Percentiles rank a stretch among this genome's conserved stretches.
Evolutionary conservation across 2,329 filamentous ascomycete species (phyloP).

Genomic region (Aspergillus nomiae): DNA sequence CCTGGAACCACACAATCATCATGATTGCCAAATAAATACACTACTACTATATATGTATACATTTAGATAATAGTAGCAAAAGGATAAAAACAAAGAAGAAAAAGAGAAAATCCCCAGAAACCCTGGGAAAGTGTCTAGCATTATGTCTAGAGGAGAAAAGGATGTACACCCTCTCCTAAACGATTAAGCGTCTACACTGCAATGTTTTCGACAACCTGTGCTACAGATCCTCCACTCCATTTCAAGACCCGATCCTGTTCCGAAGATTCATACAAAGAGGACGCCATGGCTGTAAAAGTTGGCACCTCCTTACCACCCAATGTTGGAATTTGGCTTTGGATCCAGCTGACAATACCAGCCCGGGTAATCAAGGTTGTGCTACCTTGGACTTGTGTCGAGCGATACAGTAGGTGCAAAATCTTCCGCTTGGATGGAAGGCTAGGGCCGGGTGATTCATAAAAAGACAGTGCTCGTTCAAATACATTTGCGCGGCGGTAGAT

Average conservation of each 20-base stretch:
- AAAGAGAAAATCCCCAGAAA: not conserved
- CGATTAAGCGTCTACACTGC: slow-evolving; percentile 14
- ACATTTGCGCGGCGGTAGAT: slow-evolving; percentile 60
- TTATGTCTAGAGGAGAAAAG: not conserved
- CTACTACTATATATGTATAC: too few relatives aligned
- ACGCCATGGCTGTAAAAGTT: slow-evolving; percentile 58
- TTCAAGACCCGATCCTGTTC: slow-evolving; percentile 64
- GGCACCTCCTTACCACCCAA: slow-evolving; percentile 46
- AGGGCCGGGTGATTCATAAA: slow-evolving; percentile 69
- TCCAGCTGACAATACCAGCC: slow-evolving; percentile 73
- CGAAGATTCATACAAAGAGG: slow-evolving; percentile 64
- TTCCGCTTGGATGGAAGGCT: slow-evolving; percentile 62
- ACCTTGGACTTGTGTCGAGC: slow-evolving; percentile 68
- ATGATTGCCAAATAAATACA: not conserved
- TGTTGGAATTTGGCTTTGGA: slow-evolving; percentile 61
- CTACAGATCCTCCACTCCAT: slow-evolving; percentile 64
- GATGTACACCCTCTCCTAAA: not conserved
- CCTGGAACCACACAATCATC: not conserved
- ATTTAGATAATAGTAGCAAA: too few relatives aligned
- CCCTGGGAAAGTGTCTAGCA: not conserved
- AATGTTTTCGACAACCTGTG: slow-evolving; percentile 30
- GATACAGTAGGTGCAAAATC: slow-evolving; percentile 64
- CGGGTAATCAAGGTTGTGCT: slow-evolving; percentile 80
- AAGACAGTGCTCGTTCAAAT: slow-evolving; percentile 73
- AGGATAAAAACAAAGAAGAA: not conserved